Conservation (phyloP, 805 yeast genomes). For the Saturnispora zaruensis region DNA sequence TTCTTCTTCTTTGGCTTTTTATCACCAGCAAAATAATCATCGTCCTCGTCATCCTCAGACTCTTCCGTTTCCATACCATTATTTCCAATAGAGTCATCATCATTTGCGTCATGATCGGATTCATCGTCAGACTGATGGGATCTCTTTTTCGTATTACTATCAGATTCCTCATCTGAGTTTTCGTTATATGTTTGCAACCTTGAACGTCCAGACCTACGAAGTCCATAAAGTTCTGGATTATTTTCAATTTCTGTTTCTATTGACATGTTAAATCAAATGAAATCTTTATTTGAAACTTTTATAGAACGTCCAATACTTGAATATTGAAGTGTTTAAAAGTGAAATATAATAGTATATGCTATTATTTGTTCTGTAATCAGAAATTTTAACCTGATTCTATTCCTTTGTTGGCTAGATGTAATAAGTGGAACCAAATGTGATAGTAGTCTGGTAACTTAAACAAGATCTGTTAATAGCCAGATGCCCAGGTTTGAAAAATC, state of each 20-base stretch:
- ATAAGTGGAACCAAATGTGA: background rate
- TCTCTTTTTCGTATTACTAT: constrained; percentile 5
- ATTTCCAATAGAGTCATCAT: constrained; percentile 17
- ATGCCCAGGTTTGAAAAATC: background rate
- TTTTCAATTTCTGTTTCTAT: constrained; percentile 40
- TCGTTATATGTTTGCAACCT: constrained; percentile 31
- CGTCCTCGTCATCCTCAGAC: constrained; percentile 27
- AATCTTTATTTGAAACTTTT: background rate
- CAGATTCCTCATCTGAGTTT: constrained; percentile 17
- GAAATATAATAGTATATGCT: background rate
- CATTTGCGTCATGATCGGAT: constrained; percentile 26
- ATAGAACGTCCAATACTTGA: background rate
- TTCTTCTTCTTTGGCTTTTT: constrained; percentile 28
- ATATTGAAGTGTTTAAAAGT: background rate
- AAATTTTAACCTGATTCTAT: background rate
- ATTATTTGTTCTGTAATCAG: background rate
- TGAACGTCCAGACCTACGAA: constrained; percentile 67
- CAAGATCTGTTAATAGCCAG: background rate
- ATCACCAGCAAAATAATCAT: constrained; percentile 24
- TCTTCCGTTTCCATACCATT: constrained; percentile 21
- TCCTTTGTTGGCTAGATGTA: background rate
- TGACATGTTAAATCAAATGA: constrained; percentile 13
- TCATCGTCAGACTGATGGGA: constrained; percentile 12
- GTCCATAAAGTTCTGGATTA: constrained; percentile 78
- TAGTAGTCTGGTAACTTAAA: background rate